phyloP scores from a whole-genome alignment of 208 protist genomes.

The Tritrichomonas foetus region DNA sequence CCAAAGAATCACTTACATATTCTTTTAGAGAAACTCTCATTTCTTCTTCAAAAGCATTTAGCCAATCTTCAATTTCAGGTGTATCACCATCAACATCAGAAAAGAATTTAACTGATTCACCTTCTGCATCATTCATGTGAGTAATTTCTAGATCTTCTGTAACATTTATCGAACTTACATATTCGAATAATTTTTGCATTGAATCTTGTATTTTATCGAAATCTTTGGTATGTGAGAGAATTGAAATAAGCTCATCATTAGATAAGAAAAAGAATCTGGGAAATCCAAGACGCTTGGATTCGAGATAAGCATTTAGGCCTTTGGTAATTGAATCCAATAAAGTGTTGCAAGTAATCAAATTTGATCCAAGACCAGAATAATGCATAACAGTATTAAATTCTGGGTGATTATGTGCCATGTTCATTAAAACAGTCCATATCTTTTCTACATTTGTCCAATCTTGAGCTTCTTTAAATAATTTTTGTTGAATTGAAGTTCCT shows the following conservation, averaged over 20 bases:
- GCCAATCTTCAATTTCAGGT: conserved; percentile 90
- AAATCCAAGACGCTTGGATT: conserved; percentile 68
- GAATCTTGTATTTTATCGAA: neutral
- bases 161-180: neutral
- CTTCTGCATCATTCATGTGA: conserved; percentile 82
- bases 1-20: neutral
- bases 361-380: neutral
- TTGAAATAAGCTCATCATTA: conserved; percentile 76
- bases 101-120: conserved; percentile 81
- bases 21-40: conserved; percentile 43
- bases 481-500: conserved; percentile 49
- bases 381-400: neutral
- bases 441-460: neutral
- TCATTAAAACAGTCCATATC: neutral
- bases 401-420: neutral
- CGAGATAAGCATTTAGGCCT: conserved; percentile 56
- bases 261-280: conserved; percentile 78
- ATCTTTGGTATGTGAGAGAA: conserved; percentile 67
- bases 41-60: conserved; percentile 77
- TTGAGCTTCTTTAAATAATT: neutral
- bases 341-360: neutral
- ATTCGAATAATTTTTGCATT: conserved; percentile 21
- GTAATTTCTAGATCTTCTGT: conserved; percentile 71
- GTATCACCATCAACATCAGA: conserved; percentile 74
- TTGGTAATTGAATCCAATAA: neutral